These are phyloP conservation scores for Scedosporium apiospermum DNA, from an alignment of 2,329 filamentous ascomycete genomes.

Conservation along the genomic window DNA sequence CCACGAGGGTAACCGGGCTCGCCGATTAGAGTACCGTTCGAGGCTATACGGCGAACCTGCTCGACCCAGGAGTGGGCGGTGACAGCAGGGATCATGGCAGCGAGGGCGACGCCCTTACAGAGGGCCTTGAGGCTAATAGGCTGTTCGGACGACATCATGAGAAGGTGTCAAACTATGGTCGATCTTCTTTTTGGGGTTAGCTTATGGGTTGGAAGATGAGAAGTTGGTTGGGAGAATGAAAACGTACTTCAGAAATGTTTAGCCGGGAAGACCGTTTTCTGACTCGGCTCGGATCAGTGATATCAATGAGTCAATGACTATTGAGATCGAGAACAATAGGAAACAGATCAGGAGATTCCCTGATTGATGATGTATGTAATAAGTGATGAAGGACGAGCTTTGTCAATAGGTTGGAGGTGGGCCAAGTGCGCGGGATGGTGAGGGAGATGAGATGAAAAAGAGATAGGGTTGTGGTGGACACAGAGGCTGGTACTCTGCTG, in stretches of 20 bases:
- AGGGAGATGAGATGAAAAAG: too few species aligned
- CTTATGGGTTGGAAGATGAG: not conserved
- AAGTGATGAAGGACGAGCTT: too few species aligned
- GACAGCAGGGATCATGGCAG: conserved; percentile 12
- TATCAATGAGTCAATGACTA: not conserved
- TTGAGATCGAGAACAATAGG: not conserved
- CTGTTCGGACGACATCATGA: conserved; percentile 10
- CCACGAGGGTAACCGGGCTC: conserved; percentile 66
- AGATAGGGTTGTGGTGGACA: too few species aligned
- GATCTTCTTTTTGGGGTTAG: not conserved
- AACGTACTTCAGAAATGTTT: too few species aligned
- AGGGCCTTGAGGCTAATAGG: conserved; percentile 10
- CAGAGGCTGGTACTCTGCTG: too few species aligned
- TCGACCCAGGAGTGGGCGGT: conserved; percentile 77
- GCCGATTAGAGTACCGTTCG: conserved; percentile 65
- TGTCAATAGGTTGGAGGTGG: too few species aligned
- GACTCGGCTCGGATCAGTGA: not conserved
- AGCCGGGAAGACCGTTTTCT: not conserved
- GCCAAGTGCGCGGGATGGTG: too few species aligned
- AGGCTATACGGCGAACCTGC: conserved; percentile 58
- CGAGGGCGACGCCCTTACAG: conserved; percentile 21
- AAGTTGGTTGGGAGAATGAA: not conserved
- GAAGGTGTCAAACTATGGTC: not conserved
- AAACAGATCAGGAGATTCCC: too few species aligned
- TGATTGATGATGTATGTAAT: too few species aligned